A percentile compares a stretch with the other conserved stretches of the same genome.
Evolutionary conservation across 257 asterid genomes (phyloP).

Genomic region (Capsicum rhomboideum): DNA sequence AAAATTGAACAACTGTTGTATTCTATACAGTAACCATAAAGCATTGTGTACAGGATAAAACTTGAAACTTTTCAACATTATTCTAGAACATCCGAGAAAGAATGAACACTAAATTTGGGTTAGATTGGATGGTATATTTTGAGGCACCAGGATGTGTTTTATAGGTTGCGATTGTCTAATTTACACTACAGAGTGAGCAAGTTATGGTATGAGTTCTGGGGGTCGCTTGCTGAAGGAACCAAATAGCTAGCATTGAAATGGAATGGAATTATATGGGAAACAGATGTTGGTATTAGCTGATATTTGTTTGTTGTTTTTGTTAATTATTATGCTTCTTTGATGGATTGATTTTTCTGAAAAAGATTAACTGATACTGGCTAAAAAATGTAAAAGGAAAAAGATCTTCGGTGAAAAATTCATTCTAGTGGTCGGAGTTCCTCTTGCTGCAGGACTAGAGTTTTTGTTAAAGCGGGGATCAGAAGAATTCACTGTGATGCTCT

Average conservation of each 20-base stretch:
- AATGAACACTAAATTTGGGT: not conserved
- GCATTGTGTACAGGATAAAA: not conserved
- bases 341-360: not conserved
- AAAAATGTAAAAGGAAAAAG: not conserved
- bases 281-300: not conserved
- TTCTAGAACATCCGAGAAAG: not conserved
- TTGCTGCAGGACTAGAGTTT: no score
- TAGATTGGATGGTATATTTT: not conserved
- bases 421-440: no score
- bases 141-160: not conserved
- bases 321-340: not conserved
- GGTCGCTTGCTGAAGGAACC: not conserved
- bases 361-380: not conserved
- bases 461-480: no score
- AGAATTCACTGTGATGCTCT: no score
- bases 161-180: not conserved
- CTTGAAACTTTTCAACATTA: not conserved
- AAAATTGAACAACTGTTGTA: not conserved
- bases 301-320: not conserved
- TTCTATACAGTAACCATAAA: not conserved
- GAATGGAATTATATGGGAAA: not conserved
- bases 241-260: not conserved
- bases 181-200: not conserved
- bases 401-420: no score
- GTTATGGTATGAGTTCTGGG: not conserved